Evolutionary conservation across 2,329 filamentous ascomycete species (phyloP), one percentile per base, ranked within the genome.

Genomic region (Talaromyces sp.): DNA sequence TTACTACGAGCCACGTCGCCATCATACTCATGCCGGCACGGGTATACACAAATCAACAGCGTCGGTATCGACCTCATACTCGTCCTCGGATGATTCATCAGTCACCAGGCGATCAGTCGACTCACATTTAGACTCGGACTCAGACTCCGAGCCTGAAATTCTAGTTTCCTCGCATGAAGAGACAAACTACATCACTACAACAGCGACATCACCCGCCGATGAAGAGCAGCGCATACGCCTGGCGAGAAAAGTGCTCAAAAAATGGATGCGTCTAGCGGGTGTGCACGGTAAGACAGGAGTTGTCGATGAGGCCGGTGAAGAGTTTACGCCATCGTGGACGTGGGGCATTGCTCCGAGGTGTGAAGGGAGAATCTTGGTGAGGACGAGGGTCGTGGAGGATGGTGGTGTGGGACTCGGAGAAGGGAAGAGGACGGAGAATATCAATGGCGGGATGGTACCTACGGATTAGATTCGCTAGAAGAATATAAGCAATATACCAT

Each of bases 261-360:
- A 90, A 71, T 96, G 92, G 92, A 89, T 89, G 72, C 82, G 85
- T 25, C 78, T 87, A 66, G 87, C 90, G 0, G 87, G 88, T 0
- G 79, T 96, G 22, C 82, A 88, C 66, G 82, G 80, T 61, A 72
- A 76, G 15, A 59, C 56, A 59, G 11, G 84, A 80, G 47, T 84
- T 63, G 83, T 85, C 17, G 83, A 91, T 66, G 82, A 84, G 65
- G 82, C 87, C 60, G 84, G 80, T 0, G 87, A 88, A 67, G 84
- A 88, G 60, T 87, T 90, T 36, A 79, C 79, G 43, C 83, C 85
- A 1, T 84, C 89, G 69, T 96, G 92, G 92, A 94, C 91, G 8
- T 87, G 86, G 67, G 89, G 91, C 1, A 93, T 96, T 75, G 87
- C 89, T 64, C 93, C 93, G 0, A 84, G 85, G 65, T 67, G 94